Base-by-base conservation (phyloP, 169 alveolate species). In the Toxoplasma gondii region DNA sequence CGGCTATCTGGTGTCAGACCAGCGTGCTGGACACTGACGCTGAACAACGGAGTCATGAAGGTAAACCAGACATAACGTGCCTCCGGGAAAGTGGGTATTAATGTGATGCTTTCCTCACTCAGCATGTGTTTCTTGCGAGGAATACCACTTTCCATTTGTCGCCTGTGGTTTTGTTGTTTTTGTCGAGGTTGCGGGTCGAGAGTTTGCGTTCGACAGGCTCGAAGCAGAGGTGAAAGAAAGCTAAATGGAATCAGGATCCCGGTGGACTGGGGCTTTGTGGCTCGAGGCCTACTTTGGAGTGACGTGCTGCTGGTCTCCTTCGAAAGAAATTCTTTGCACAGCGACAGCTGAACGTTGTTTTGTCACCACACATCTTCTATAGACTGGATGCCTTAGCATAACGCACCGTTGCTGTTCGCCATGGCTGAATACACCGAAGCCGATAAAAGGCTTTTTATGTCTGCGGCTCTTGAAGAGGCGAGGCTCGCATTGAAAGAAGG, bases 391-490 rank as follows among this genome's bases (percentile, higher is more conserved):
- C 41, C 43, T 17, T 38, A 36, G 86, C 41, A 74, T 16, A 38
- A n/a, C 16, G 19, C 45, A 74, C 45, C 74, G n/a, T 31, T 12
- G 5, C 39, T 45, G n/a, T 12, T 78, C 86, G 45, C 86, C 29
- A n/a, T 38, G 49, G 86, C 1, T 2, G 4, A 1, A 16, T 64
- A 45, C 84, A 24, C 69, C 27, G 84, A 29, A 17, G 69, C 45
- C 38, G 84, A 58, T 16, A 39, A 67, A 91, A 53, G 36, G 87
- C 45, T 34, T 27, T 92, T 92, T 29, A 92, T 92, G 92, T 43
- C 38, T 19, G 88, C 58, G 0, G 91, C 87, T 38, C 38, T 93
- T 12, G 39, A 88, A 36, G 80, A 91, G 94, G 96, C 95, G 2
- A 34, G 22, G 58, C 24, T 7, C 44, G 93, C 95, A 0, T 34